Percentiles rank a stretch among this genome's conserved stretches.
Evolutionary conservation across 345 rosid genomes (phyloP).

Genomic region (Theobroma cacao): DNA sequence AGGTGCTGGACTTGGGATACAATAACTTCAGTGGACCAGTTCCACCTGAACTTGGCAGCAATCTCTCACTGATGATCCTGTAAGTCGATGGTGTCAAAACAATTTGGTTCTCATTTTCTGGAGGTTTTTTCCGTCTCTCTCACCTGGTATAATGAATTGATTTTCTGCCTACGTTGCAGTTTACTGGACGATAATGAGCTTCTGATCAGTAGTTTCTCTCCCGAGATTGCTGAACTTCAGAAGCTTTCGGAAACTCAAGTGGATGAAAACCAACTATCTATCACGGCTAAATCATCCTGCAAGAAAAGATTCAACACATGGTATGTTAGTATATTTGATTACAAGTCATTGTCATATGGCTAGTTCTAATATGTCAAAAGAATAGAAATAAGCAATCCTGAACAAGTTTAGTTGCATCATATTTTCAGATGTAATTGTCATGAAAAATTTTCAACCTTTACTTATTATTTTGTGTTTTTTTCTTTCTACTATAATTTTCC

Average conservation of each 20-base stretch:
- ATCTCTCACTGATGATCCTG: conserved; percentile 50
- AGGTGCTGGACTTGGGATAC: conserved; percentile 63
- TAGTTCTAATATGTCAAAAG: neutral
- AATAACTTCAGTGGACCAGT: conserved; percentile 58
- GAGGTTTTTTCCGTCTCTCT: neutral
- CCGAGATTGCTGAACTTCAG: conserved; percentile 36
- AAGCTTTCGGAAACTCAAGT: conserved; percentile 47
- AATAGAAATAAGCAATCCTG: neutral
- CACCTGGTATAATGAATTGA: neutral
- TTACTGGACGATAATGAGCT: conserved; percentile 58
- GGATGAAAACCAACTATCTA: conserved; percentile 35
- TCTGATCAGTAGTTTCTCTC: conserved; percentile 36
- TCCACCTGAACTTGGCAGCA: conserved; percentile 47
- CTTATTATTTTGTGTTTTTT: neutral
- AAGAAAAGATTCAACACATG: conserved; percentile 12
- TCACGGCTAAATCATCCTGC: conserved; percentile 28
- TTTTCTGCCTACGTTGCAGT: conserved; percentile 31
- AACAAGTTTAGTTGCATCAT: neutral
- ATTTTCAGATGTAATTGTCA: neutral
- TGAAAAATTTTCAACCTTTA: neutral
- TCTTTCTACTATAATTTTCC: neutral
- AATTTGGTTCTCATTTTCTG: neutral
- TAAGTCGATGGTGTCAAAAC: conserved; percentile 21
- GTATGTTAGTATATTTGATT: conserved; percentile 17
- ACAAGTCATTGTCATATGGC: neutral